Base-by-base conservation (phyloP, 352 stramenopile genomes). In the Globisporangium heterothallicum region DNA sequence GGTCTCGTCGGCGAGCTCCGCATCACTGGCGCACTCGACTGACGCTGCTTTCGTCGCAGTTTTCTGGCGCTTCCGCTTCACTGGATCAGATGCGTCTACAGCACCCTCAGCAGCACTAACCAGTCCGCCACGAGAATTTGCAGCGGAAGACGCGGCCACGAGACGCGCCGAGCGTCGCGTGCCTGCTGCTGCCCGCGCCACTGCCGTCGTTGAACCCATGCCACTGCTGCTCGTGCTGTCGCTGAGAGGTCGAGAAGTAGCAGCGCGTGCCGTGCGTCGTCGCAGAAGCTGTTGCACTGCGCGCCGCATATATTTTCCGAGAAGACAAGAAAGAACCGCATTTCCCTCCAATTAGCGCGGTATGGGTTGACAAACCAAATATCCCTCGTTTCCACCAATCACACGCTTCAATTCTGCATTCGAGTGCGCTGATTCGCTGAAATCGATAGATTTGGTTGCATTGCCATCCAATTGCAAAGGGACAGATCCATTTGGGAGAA, bases 91-190 rank as follows among this genome's bases (percentile, higher is more conserved):
- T 29, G 26, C 29, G 19, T 40, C 43, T 22, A 21, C 41, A 49
- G 24, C 14, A 27, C 21, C 50, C 13, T 4, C 22, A n/a, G 25
- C n/a, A 4, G 7, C 4, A 22, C n/a, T 16, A 36, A 8, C 30
- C 30, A 16, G 9, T 36, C 9, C 32, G 32, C 32, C 32, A 38
- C 12, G 14, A 8, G 12, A 8, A 18, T 38, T 8, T 10, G 42
- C 26, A 12, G 10, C 29, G 16, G 26, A 32, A 8, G 22, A 25
- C n/a, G 30, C 42, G 21, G 27, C 19, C 22, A 42, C 26, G 24
- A 58, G 42, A 45, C 42, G 51, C 32, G 42, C 51, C 36, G 51
- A 58, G 42, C 51, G 51, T 38, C 51, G 51, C n/a, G 12, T 19
- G 24, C 27, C 21, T 43, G 9, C 30, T 13, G 0, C n/a, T 6